phyloP scores from a whole-genome alignment of 192 early-diverging fungal species.

The Lobosporangium transversale region DNA sequence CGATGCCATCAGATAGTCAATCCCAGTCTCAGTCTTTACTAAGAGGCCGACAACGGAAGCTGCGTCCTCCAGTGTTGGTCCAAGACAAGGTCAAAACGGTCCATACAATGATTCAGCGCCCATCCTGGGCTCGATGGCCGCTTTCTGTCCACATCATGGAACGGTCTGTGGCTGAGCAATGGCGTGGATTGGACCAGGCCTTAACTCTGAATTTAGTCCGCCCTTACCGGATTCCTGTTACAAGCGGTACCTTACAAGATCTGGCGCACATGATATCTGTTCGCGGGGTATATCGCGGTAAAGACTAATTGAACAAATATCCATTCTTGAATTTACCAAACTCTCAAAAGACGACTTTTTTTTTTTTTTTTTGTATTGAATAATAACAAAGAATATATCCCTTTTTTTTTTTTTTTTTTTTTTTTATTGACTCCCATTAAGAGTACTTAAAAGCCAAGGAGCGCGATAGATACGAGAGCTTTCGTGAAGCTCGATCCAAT shows the following conservation, averaged over 20 bases:
- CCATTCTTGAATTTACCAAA: too few relatives aligned
- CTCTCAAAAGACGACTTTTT: too few relatives aligned
- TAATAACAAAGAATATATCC: too few relatives aligned
- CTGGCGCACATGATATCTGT: too few relatives aligned
- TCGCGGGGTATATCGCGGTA: too few relatives aligned
- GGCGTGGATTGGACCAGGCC: conserved; percentile 16
- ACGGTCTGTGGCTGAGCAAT: not conserved
- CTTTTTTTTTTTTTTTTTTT: too few relatives aligned
- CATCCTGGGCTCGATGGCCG: conserved; percentile 37
- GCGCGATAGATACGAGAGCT: not conserved
- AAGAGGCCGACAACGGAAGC: not conserved
- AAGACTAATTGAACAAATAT: too few relatives aligned
- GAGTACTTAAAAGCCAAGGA: conserved; percentile 6
- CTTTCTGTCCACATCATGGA: conserved; percentile 39
- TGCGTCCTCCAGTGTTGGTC: conserved; percentile 8
- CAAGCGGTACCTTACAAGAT: not conserved
- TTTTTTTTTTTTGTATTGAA: too few relatives aligned
- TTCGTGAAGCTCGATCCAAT: not conserved
- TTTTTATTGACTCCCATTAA: too few relatives aligned
- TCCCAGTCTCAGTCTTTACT: not conserved
- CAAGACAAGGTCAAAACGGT: conserved; percentile 15
- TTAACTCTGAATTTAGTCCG: too few relatives aligned
- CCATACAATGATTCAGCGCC: conserved; percentile 19
- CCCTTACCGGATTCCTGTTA: not conserved
- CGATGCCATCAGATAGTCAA: too few relatives aligned